Percentiles rank a stretch among this genome's conserved stretches.
phyloP scores from a whole-genome alignment of 2,329 filamentous ascomycete species.

The Canariomyces notabilis region DNA sequence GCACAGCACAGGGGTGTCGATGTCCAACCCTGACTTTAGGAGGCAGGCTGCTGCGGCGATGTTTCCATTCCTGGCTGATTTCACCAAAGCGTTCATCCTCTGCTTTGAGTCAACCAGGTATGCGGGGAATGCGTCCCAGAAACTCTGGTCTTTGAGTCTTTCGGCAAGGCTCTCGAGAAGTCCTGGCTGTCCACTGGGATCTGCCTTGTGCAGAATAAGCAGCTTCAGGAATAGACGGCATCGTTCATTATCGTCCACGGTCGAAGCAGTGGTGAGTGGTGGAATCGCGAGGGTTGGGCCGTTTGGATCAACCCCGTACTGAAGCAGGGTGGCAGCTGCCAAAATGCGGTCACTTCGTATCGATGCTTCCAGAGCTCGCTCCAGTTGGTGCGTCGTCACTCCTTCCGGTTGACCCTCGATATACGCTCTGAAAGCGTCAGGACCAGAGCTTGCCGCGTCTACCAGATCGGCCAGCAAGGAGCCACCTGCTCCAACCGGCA shows the following conservation, averaged over 20 bases:
- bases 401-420: not conserved
- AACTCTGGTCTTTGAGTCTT: too few species aligned
- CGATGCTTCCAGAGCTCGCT: constrained; percentile 1
- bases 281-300: not conserved
- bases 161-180: not conserved
- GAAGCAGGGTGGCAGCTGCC: not conserved
- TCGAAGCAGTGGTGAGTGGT: not conserved
- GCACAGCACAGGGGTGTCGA: not conserved
- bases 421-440: not conserved
- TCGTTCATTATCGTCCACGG: not conserved
- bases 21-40: not conserved
- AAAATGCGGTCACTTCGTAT: not conserved
- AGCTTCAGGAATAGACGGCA: not conserved
- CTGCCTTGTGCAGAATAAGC: not conserved
- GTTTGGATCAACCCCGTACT: constrained; percentile 4
- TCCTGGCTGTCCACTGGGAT: not conserved
- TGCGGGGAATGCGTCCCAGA: not conserved
- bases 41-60: not conserved
- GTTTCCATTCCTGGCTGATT: not conserved
- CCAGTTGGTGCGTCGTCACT: not conserved
- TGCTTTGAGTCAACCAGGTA: not conserved
- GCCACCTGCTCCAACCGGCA: not conserved
- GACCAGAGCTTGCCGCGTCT: constrained; percentile 1
- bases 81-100: not conserved
- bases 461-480: constrained; percentile 4